Conservation (phyloP, 345 rosid genomes). For the Eucalyptus leucophloia region DNA sequence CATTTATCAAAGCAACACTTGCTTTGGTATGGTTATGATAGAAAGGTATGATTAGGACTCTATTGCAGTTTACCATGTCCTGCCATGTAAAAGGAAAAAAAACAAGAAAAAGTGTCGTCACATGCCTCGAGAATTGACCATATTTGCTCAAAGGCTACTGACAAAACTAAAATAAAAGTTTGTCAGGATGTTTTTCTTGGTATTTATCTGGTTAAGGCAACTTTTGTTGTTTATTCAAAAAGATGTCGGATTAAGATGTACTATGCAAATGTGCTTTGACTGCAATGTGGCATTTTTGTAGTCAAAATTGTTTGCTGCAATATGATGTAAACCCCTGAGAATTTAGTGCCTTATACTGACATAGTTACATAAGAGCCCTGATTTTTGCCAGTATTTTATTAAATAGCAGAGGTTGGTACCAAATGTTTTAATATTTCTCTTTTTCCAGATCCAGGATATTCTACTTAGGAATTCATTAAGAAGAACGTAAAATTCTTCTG, state of each 20-base stretch:
- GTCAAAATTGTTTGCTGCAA: background rate
- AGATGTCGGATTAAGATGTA: background rate
- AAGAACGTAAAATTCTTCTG: background rate
- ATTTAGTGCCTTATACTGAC: background rate
- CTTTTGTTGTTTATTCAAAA: background rate
- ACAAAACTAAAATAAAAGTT: background rate
- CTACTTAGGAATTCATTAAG: background rate
- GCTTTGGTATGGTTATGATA: slow-evolving; percentile 97
- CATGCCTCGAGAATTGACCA: background rate
- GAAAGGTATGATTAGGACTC: slow-evolving; percentile 48
- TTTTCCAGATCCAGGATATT: background rate
- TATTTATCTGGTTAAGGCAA: background rate
- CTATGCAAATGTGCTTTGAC: background rate
- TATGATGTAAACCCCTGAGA: background rate
- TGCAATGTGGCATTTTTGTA: background rate
- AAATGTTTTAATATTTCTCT: background rate
- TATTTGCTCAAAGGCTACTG: background rate
- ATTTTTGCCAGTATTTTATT: background rate
- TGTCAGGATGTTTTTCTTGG: background rate
- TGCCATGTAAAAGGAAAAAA: background rate
- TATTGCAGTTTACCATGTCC: background rate
- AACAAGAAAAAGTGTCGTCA: background rate
- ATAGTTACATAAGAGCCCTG: background rate
- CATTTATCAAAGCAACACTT: slow-evolving; percentile 93
- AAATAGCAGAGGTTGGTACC: background rate